Base-by-base conservation (phyloP, 129 eudicot species). In the Gnaphalium uliginosum region DNA sequence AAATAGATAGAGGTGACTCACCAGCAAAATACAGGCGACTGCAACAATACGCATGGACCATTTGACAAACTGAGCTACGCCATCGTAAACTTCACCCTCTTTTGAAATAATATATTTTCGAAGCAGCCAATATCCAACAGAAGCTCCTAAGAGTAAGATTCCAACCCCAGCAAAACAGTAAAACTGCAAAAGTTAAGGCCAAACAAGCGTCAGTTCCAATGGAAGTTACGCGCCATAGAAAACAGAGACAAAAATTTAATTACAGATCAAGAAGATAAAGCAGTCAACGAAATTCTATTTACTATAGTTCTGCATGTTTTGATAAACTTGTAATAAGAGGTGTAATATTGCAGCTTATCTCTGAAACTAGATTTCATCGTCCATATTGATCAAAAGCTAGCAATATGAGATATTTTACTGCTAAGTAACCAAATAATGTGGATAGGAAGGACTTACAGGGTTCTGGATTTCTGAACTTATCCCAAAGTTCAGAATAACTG, bases 31-130 rank as follows among this genome's bases (percentile, higher is more conserved):
- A 72, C 84, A 88, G 69, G 96, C 88, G 75, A 84, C 80, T 3
- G 92, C 91, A 78, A 93, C 64, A 37, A 86, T 71, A 1, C 90
- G 92, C 81, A 93, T 83, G 60, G 96, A 86, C 98, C 98, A 93
- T 82, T 86, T 90, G 72, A 93, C 91, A 74, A 93, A 93, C 66
- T 85, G 89, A 69, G 96, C 96, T n/a, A 93, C 76, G 3, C 96
- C 97, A 83, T 76, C 86, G 72, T 93, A 89, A 37, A 93, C 96
- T 30, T 83, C 84, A 69, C 96, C 97, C 70, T 90, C 96, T 43
- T 93, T 86, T 48, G 93, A 79, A 33, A 93, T 83, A 30, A 88
- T 87, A 77, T 79, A 90, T 63, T 78, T 88, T 23, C 98, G 89
- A 25, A 90, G 96, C 67, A 93, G 81, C 92, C 91, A 93, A 69